These are phyloP conservation scores for Alternaria viburni DNA, from an alignment of 2,329 filamentous ascomycete genomes.

Conservation along the genomic window DNA sequence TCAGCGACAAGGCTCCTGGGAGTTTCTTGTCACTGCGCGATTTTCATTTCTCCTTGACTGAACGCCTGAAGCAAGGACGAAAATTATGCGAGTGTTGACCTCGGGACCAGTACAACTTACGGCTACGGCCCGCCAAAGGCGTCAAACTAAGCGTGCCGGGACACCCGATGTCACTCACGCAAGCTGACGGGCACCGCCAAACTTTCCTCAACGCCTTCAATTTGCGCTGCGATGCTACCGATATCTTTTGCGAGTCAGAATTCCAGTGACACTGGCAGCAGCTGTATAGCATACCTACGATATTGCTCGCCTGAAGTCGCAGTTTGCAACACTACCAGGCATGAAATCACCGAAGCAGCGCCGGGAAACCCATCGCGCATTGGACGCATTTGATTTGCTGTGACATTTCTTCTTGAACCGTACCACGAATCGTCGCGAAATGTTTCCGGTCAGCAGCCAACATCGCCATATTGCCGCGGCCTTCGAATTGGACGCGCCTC, in stretches of 20 bases:
- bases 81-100: not conserved
- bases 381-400: not conserved
- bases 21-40: not conserved
- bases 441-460: not conserved
- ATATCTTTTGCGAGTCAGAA: not conserved
- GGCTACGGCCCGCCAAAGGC: slow-evolving; percentile 1
- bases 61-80: not conserved
- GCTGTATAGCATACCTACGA: not conserved
- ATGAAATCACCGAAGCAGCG: slow-evolving; percentile 6
- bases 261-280: not conserved
- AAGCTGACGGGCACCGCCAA: not conserved
- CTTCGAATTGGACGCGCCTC: not conserved
- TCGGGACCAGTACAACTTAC: not conserved
- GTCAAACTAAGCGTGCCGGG: not conserved
- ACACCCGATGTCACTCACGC: not conserved
- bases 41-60: not conserved
- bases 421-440: not conserved
- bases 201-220: not conserved
- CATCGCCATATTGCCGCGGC: not conserved
- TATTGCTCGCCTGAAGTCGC: not conserved
- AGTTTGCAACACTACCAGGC: not conserved
- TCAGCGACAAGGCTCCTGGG: not conserved
- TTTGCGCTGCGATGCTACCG: not conserved
- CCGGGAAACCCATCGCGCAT: not conserved
- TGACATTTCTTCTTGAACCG: not conserved